Evolutionary conservation across 1,139 yeast species (phyloP).

Genomic region (Yamadazyma diddensiae): DNA sequence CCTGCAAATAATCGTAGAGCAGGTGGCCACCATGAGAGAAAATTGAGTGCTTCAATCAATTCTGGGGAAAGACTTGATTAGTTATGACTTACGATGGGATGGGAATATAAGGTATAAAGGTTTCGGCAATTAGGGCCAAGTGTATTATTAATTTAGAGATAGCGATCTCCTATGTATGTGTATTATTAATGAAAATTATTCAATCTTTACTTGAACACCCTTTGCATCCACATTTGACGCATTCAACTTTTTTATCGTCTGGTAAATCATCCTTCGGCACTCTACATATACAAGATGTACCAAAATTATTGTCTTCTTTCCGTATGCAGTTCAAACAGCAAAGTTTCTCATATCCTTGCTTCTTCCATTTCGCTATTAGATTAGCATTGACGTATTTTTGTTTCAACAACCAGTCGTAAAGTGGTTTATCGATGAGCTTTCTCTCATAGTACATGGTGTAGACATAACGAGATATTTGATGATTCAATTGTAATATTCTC

Average conservation of each 20-base stretch:
- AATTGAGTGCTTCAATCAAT: slow-evolving; percentile 5
- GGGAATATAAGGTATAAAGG: too few species aligned
- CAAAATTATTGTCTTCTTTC: slow-evolving; percentile 59
- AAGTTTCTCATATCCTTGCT: slow-evolving; percentile 81
- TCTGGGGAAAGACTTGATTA: slow-evolving; percentile 3
- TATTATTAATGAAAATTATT: slow-evolving; percentile 8
- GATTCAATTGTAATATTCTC: slow-evolving; percentile 68
- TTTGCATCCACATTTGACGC: slow-evolving; percentile 84
- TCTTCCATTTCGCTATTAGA: slow-evolving; percentile 88
- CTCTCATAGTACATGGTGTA: slow-evolving; percentile 72
- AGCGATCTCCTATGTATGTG: too few species aligned
- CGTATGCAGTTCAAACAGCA: slow-evolving; percentile 84
- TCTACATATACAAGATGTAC: slow-evolving; percentile 77
- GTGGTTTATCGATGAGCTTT: slow-evolving; percentile 59
- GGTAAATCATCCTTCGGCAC: slow-evolving; percentile 64
- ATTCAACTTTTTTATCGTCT: slow-evolving; percentile 46
- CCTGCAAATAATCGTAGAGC: slow-evolving; percentile 18
- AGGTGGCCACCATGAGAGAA: slow-evolving; percentile 6
- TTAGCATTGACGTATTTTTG: slow-evolving; percentile 67
- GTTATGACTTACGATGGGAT: too few species aligned
- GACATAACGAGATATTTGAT: slow-evolving; percentile 74
- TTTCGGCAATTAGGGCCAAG: too few species aligned
- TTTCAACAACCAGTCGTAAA: slow-evolving; percentile 76
- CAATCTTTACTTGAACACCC: slow-evolving; percentile 87
- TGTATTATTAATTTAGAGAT: slow-evolving; percentile 10